Evolutionary conservation across 2,329 filamentous ascomycete species (phyloP).

Genomic region (Penicillium decumbens): DNA sequence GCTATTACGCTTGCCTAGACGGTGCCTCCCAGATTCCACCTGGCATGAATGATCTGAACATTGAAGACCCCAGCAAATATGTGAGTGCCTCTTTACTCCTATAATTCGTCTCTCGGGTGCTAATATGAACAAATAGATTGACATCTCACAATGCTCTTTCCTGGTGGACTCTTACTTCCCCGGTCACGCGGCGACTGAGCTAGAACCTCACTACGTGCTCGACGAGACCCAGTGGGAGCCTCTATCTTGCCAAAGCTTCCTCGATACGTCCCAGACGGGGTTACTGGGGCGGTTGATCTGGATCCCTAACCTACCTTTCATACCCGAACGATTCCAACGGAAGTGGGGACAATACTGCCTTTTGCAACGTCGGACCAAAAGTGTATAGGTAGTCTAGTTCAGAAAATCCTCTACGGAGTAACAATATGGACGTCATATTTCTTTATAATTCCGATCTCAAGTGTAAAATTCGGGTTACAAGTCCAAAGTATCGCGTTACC

Average conservation of each 20-base stretch:
- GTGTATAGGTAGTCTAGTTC: conserved; percentile 5
- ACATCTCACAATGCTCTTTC: conserved; percentile 71
- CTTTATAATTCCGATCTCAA: neutral
- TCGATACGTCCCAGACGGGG: conserved; percentile 72
- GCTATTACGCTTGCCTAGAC: conserved; percentile 66
- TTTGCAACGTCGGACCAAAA: conserved; percentile 53
- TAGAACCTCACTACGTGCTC: conserved; percentile 75
- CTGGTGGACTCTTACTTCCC: conserved; percentile 83
- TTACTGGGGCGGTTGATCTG: conserved; percentile 72
- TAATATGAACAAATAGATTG: conserved; percentile 46
- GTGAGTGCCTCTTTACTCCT: conserved; percentile 42
- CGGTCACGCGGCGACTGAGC: conserved; percentile 52
- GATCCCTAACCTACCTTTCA: conserved; percentile 66
- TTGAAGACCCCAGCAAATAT: conserved; percentile 84
- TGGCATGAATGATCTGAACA: conserved; percentile 89
- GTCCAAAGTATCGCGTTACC: conserved; percentile 27
- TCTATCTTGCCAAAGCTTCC: conserved; percentile 69
- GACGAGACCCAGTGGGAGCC: conserved; percentile 73
- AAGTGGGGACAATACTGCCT: conserved; percentile 89
- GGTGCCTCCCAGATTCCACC: conserved; percentile 77
- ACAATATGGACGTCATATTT: neutral
- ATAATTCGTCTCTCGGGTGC: neutral
- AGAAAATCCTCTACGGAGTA: neutral
- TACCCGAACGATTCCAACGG: conserved; percentile 66
- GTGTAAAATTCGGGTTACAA: conserved; percentile 10